Conservation (phyloP, 805 yeast species). For the Torulaspora indica region DNA sequence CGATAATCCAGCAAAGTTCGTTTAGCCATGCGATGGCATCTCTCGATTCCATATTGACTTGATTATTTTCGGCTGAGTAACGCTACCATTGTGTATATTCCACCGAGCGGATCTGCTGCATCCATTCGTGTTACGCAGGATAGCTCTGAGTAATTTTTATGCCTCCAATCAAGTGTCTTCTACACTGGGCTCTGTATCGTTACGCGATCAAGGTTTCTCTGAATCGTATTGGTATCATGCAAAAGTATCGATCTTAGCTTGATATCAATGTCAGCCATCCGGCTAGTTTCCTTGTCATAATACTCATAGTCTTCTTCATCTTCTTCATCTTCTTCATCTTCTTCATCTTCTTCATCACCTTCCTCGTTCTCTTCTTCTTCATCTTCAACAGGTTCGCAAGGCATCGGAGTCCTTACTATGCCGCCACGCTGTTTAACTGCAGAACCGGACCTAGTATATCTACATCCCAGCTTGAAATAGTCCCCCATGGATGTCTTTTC, state of each 20-base stretch:
- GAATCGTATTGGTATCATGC: conserved; percentile 1
- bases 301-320: conserved; percentile 9
- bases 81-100: conserved; percentile 4
- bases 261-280: background rate
- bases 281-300: background rate
- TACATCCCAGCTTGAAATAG: conserved; percentile 5
- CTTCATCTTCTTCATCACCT: conserved; percentile 12
- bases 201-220: conserved; percentile 6
- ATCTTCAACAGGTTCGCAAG: conserved; percentile 7
- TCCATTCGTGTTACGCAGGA: conserved; percentile 9
- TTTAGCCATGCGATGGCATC: no score
- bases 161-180: conserved; percentile 5
- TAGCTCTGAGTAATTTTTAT: conserved; percentile 18
- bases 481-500: conserved; percentile 1
- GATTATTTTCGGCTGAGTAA: no score
- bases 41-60: no score
- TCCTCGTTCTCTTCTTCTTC: conserved; percentile 14
- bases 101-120: background rate
- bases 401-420: conserved; percentile 14
- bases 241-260: conserved; percentile 10
- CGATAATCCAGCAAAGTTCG: conserved; percentile 1
- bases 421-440: conserved; percentile 6
- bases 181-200: conserved; percentile 11
- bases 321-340: conserved; percentile 8
- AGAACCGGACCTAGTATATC: conserved; percentile 3